Evolutionary conservation across 331 rosid species (phyloP), one percentile per base, ranked within the genome.

Genomic region (Malus hybrid): DNA sequence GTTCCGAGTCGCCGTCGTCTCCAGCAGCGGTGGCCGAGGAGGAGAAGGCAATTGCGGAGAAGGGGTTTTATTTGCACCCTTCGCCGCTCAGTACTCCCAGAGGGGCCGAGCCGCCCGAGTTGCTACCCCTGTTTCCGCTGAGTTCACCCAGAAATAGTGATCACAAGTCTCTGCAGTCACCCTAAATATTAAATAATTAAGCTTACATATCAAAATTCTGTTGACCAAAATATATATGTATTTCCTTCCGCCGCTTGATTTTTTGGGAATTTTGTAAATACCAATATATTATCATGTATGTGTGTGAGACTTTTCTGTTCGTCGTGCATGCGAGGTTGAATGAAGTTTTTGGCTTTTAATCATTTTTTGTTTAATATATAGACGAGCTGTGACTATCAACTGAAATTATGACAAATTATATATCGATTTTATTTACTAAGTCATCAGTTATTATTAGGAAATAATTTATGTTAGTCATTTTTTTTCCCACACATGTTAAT

Each of bases 51-150:
- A 74, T 82, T 16, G 82, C 84, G 4, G 80, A 71, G 18, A 76
- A 78, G 19, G 87, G 85, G 32, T 86, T 82, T 63, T 82, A 80
- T 53, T 77, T 80, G 55, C 85, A 86, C 69, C 89, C 83, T 10
- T 86, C 87, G 68, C 87, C 88, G 76, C 39, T 81, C 61, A 70
- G 55, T 52, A 80, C 85, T 10, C 87, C 84, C 18, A 74, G 89
- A 62, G 80, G 61, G 28, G 71, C 83, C 6, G 83, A 71, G 24
- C 87, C 71, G 39, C 88, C 89, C 15, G 79, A 82, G 79, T 82
- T 86, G 39, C 76, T 86, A 75, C 67, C 75, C 28, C 74, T 86
- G 68, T 86, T 86, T 36, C 89, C 89, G 55, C 29, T 84, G 68
- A 78, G 78, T 62, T 86, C 85, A 11, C 85, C 87, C 36, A 58